Evolutionary conservation across 2,329 filamentous ascomycete species (phyloP).

Genomic region (Ophiostoma pallidulum): DNA sequence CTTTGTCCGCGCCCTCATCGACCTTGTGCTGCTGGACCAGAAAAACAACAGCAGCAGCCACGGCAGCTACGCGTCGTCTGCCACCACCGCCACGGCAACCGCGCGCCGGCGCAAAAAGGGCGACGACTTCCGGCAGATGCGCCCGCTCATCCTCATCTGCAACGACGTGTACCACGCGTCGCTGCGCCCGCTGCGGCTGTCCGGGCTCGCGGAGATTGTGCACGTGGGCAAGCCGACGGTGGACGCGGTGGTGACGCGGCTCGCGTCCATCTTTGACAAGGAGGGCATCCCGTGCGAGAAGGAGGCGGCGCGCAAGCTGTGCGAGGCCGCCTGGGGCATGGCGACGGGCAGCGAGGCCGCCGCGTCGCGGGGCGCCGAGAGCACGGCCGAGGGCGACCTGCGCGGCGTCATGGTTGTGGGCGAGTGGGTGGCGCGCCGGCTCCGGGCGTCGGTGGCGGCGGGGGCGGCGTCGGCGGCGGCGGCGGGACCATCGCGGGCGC

Average conservation of each 20-base stretch:
- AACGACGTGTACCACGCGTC: constrained; percentile 95
- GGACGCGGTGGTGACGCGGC: constrained; percentile 71
- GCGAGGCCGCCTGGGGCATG: constrained; percentile 76
- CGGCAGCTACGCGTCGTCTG: constrained; percentile 21
- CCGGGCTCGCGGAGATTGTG: constrained; percentile 76
- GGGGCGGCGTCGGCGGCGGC: constrained; percentile 23
- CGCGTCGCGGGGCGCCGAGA: constrained; percentile 47
- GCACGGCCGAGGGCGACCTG: constrained; percentile 62
- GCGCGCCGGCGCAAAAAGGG: constrained; percentile 48
- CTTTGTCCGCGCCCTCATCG: constrained; percentile 90
- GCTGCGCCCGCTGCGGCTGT: constrained; percentile 76
- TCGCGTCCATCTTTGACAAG: constrained; percentile 77
- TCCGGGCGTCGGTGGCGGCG: constrained; percentile 39
- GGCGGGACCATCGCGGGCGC: no score
- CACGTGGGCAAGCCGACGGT: constrained; percentile 83
- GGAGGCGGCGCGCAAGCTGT: constrained; percentile 77
- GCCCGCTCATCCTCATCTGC: constrained; percentile 88
- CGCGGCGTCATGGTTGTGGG: constrained; percentile 77
- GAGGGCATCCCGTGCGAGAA: constrained; percentile 83
- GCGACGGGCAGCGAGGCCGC: constrained; percentile 60
- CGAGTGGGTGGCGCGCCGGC: constrained; percentile 72
- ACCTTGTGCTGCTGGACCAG: constrained; percentile 77
- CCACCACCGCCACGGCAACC: constrained; percentile 14
- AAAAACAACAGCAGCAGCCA: constrained; percentile 50
- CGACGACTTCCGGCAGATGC: constrained; percentile 77